Percentiles rank a stretch among this genome's conserved stretches.
Evolutionary conservation across 495 filamentous ascomycete genomes (phyloP).

Genomic region (Astrocystis sublimbata): DNA sequence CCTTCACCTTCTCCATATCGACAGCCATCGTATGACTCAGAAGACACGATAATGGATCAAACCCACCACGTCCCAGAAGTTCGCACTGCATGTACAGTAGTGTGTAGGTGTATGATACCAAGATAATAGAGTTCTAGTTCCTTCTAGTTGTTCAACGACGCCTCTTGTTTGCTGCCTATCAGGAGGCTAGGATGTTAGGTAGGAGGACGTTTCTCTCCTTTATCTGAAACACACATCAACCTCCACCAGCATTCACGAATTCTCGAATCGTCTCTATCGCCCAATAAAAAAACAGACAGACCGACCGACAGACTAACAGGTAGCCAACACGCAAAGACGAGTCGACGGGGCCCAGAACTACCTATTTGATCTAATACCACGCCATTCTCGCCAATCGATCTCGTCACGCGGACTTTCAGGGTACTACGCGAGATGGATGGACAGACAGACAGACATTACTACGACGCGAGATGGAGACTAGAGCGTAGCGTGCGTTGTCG

Average conservation of each 20-base stretch:
- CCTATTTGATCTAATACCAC: no score
- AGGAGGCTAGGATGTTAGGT: background rate
- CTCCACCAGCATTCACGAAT: constrained; percentile 3
- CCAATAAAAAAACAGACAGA: no score
- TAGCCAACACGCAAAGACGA: background rate
- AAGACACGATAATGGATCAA: background rate
- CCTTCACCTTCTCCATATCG: background rate
- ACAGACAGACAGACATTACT: no score
- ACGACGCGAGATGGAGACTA: background rate
- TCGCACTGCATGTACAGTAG: no score
- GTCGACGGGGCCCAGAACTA: constrained; percentile 4
- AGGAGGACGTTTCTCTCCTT: no score
- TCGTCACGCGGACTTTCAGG: constrained; percentile 14
- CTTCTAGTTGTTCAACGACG: no score
- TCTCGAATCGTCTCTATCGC: background rate
- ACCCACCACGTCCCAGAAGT: constrained; percentile 5
- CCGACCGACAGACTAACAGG: no score
- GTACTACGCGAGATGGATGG: constrained; percentile 5
- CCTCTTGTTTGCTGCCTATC: background rate
- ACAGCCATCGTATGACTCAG: background rate
- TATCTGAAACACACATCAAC: constrained; percentile 1
- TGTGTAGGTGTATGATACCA: no score
- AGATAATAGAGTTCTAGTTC: background rate
- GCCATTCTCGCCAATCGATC: constrained; percentile 17
- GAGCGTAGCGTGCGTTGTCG: constrained; percentile 4